Percentiles rank a stretch among this genome's conserved stretches.
phyloP scores from a whole-genome alignment of 306 rosid genomes.

The Casuarina cunninghamiana region DNA sequence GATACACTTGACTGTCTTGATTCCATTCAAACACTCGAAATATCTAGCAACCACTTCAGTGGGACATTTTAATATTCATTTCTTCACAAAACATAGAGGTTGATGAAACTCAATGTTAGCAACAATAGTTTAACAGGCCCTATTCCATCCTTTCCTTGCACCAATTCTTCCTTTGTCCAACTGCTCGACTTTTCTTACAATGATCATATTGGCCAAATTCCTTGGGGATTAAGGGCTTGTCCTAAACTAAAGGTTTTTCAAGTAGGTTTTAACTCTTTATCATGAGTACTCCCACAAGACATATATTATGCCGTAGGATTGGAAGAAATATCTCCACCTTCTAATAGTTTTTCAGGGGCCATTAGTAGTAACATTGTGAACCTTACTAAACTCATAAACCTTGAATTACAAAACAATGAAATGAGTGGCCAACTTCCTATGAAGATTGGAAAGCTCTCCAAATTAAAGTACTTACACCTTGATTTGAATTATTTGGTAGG shows the following conservation, averaged over 20 bases:
- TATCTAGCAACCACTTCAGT: conserved; percentile 7
- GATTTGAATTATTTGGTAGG: background rate
- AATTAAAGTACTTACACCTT: background rate
- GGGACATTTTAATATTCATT: conserved; percentile 9
- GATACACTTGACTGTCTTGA: background rate
- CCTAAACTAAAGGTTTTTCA: conserved; percentile 16
- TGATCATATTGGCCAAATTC: background rate
- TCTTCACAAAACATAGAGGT: background rate
- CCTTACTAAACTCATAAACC: conserved; percentile 1
- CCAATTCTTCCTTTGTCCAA: background rate
- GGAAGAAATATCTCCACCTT: background rate
- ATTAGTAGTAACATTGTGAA: background rate
- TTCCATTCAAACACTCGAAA: background rate
- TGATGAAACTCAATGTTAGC: background rate
- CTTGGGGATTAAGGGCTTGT: conserved; percentile 2
- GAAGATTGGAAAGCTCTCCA: conserved; percentile 3
- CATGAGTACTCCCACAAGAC: conserved; percentile 3
- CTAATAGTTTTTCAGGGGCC: background rate
- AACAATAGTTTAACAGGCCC: background rate
- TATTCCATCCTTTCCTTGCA: conserved; percentile 1
- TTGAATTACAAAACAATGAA: background rate
- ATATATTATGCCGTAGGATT: background rate
- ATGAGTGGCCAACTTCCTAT: background rate
- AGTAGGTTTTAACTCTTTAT: conserved; percentile 6
- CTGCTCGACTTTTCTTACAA: too few species aligned